phyloP scores from a whole-genome alignment of 495 filamentous ascomycete species.

The Penicillium silybi region DNA sequence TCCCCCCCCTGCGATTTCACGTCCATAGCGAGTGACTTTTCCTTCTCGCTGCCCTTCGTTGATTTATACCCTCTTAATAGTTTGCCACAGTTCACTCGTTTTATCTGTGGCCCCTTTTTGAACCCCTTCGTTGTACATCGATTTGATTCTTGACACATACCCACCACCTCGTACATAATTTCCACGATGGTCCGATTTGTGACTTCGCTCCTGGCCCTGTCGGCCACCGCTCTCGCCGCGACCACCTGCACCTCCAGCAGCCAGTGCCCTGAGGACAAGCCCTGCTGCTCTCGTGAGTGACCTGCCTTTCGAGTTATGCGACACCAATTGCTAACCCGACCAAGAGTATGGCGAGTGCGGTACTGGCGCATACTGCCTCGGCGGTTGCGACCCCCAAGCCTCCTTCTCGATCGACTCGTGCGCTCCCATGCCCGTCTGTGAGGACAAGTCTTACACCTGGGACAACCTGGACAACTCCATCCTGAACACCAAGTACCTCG shows the following conservation, averaged over 20 bases:
- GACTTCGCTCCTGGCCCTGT: slow-evolving; percentile 30
- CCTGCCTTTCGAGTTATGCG: background rate
- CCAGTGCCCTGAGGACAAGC: slow-evolving; percentile 69
- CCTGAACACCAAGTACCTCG: slow-evolving; percentile 76
- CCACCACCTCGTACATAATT: slow-evolving; percentile 14
- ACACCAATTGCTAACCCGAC: slow-evolving; percentile 1
- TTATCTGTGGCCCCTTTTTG: slow-evolving; percentile 13
- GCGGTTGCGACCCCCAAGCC: slow-evolving; percentile 84
- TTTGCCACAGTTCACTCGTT: slow-evolving; percentile 21
- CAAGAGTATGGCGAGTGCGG: slow-evolving; percentile 91
- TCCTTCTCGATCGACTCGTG: slow-evolving; percentile 82
- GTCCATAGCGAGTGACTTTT: slow-evolving; percentile 1
- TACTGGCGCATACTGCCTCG: slow-evolving; percentile 91
- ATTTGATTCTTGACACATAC: slow-evolving; percentile 10
- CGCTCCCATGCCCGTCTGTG: slow-evolving; percentile 77
- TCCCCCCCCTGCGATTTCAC: background rate
- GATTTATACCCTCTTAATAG: slow-evolving; percentile 2
- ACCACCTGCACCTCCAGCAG: slow-evolving; percentile 52
- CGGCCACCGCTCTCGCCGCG: slow-evolving; percentile 33
- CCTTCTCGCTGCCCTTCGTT: slow-evolving; percentile 12
- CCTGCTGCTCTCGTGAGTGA: slow-evolving; percentile 90
- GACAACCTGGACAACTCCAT: slow-evolving; percentile 62
- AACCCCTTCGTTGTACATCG: slow-evolving; percentile 12
- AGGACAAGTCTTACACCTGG: slow-evolving; percentile 64
- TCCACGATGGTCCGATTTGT: slow-evolving; percentile 34